Conservation (phyloP, 805 yeast genomes). For the Saturnispora mendoncae region DNA sequence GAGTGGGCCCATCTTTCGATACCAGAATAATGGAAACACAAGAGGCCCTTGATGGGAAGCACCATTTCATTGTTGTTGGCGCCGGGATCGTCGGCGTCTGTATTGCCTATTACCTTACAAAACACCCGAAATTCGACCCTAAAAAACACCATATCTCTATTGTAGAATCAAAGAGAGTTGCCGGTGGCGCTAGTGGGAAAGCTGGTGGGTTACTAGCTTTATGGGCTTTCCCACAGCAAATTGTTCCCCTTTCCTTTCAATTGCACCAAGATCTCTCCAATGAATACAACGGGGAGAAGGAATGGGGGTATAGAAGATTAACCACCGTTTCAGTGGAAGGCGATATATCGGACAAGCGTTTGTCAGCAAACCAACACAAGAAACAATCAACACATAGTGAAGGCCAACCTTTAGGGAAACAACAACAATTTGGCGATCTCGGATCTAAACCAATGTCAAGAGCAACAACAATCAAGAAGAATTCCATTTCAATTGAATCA, state of each 20-base stretch:
- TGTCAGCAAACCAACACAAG: slow-evolving; percentile 6
- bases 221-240: slow-evolving; percentile 96
- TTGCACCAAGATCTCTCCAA: slow-evolving; percentile 78
- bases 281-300: slow-evolving; percentile 68
- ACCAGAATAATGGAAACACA: not conserved
- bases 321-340: slow-evolving; percentile 86
- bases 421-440: slow-evolving; percentile 6
- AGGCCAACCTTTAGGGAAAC: not conserved
- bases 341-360: slow-evolving; percentile 37
- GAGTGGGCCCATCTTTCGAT: slow-evolving; percentile 1
- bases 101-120: slow-evolving; percentile 80
- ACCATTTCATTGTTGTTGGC: slow-evolving; percentile 78
- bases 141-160: slow-evolving; percentile 72
- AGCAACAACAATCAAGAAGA: slow-evolving; percentile 29
- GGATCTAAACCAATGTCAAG: slow-evolving; percentile 21
- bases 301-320: slow-evolving; percentile 90
- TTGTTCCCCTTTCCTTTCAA: slow-evolving; percentile 79
- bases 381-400: not conserved
- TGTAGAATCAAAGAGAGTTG: slow-evolving; percentile 83
- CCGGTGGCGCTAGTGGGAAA: slow-evolving; percentile 96
- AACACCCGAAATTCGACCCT: slow-evolving; percentile 72
- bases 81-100: slow-evolving; percentile 97
- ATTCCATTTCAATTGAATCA: slow-evolving; percentile 28
- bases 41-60: slow-evolving; percentile 37
- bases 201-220: slow-evolving; percentile 93